Evolutionary conservation across 495 filamentous ascomycete genomes (phyloP).

Genomic region (Aspergillus wentii): DNA sequence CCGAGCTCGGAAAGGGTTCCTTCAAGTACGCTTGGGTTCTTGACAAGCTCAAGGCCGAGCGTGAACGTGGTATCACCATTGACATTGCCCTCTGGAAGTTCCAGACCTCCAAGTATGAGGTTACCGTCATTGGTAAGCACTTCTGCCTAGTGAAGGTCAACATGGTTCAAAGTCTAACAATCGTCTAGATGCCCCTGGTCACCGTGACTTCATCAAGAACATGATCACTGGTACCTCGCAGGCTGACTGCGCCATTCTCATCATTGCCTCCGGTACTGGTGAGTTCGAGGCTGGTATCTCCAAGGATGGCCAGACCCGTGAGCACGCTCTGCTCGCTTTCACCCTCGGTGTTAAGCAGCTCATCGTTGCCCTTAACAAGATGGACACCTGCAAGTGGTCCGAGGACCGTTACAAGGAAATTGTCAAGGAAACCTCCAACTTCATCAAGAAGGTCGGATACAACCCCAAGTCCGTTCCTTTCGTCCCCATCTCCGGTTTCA

Average conservation of each 20-base stretch:
- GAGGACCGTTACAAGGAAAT: conserved; percentile 97
- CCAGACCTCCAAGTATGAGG: conserved; percentile 97
- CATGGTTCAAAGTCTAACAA: conserved; percentile 13
- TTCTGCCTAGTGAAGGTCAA: neutral
- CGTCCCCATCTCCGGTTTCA: conserved; percentile 99
- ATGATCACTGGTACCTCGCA: conserved; percentile 99
- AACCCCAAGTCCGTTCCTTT: conserved; percentile 98
- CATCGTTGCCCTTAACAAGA: conserved; percentile 99
- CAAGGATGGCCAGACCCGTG: conserved; percentile 99
- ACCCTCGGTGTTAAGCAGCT: conserved; percentile 99
- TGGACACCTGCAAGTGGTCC: conserved; percentile 99
- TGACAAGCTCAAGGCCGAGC: conserved; percentile 99
- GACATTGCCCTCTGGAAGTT: conserved; percentile 99
- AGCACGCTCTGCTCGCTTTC: conserved; percentile 99
- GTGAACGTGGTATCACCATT: conserved; percentile 99
- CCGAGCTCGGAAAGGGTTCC: conserved; percentile 99
- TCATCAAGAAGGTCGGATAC: conserved; percentile 99
- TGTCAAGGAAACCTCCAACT: conserved; percentile 99
- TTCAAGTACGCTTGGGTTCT: conserved; percentile 99
- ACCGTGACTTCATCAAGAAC: conserved; percentile 99
- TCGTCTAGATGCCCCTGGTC: conserved; percentile 83
- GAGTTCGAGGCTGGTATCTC: conserved; percentile 99
- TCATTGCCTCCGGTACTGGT: conserved; percentile 99
- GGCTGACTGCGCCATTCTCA: conserved; percentile 99
- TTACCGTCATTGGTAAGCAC: conserved; percentile 91